Evolutionary conservation across 306 rosid species (phyloP), one percentile per base, ranked within the genome.

Genomic region (Trifolium dubium): DNA sequence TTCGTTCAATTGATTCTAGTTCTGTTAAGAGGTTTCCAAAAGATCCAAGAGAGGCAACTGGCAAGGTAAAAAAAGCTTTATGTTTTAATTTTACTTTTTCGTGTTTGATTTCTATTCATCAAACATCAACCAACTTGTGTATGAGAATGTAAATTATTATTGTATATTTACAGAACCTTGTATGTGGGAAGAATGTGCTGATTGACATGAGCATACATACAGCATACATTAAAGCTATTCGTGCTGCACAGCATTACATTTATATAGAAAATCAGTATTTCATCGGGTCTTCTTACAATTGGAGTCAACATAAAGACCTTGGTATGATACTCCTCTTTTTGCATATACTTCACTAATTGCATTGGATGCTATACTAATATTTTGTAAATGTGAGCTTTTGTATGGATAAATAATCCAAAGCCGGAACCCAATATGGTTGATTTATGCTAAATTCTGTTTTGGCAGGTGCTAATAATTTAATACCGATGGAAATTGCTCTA

Each of bases 401-500:
- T 59, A 59, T 59, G 65, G 41, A 59, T 31, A 13, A 31, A 59
- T 59, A 59, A 13, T 31, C 65, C 19, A 59, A 30, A 14, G 41
- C 65, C 2, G 1, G 41, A 30, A 31, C 31, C 65, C 10, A 56
- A 30, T 28, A 28, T 5, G 35, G 2, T 56, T 2, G 5, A 56
- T 56, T 28, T 56, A 23, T 71, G 50, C 53, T 71, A 56, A 71
- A 59, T 73, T 76, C 15, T 77, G 67, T 37, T 80, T 77, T 59
- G 84, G 80, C 81, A 93, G 98, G 98, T 83, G 98, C 97, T 70
- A 85, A 91, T 85, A 91, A 91, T 84, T 83, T 93, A 81, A 93
- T 93, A 62, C 97, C 96, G 17, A 91, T 93, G 98, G 98, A 93
- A 84, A 93, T 93, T 77, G 96, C 98, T 75, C 96, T 93, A 28